Evolutionary conservation across 75 land plant genomes (phyloP).

Genomic region (Selaginella tamariscina): DNA sequence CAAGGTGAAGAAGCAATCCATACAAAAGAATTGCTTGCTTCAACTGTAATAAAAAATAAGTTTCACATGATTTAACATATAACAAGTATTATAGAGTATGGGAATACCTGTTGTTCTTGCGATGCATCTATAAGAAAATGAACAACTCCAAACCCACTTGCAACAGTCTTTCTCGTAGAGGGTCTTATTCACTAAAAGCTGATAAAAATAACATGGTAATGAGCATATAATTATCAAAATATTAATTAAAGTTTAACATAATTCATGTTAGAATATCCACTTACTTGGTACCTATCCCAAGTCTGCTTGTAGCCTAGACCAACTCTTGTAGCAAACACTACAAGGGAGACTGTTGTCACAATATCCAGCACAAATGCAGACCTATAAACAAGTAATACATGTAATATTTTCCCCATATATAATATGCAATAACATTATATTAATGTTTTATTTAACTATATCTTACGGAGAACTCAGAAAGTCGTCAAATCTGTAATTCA

Average conservation of each 20-base stretch:
- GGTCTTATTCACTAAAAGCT: slow-evolving; percentile 85
- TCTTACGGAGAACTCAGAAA: slow-evolving; percentile 66
- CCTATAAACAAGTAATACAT: slow-evolving; percentile 24
- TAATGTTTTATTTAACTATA: background rate
- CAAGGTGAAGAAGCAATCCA: slow-evolving; percentile 45
- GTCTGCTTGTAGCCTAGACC: slow-evolving; percentile 90
- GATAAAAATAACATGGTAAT: slow-evolving; percentile 5
- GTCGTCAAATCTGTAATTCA: slow-evolving; percentile 78
- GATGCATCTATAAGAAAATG: slow-evolving; percentile 96
- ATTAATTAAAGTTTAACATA: background rate
- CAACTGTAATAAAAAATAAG: slow-evolving; percentile 34
- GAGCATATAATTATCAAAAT: background rate
- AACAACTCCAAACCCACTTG: slow-evolving; percentile 88
- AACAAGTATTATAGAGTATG: too few species aligned
- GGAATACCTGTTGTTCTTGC: slow-evolving; percentile 77
- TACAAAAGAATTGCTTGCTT: slow-evolving; percentile 74
- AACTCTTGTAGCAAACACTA: slow-evolving; percentile 52
- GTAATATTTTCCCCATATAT: background rate
- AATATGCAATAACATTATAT: slow-evolving; percentile 1
- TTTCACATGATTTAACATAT: too few species aligned
- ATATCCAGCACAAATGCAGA: slow-evolving; percentile 78
- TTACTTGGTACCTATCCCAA: slow-evolving; percentile 81
- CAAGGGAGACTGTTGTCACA: slow-evolving; percentile 61
- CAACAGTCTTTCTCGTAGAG: slow-evolving; percentile 93
- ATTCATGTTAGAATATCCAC: background rate